These are phyloP conservation scores for Tylopilus microsporus DNA, from an alignment of 1,284 basidiomycete genomes.

Conservation along the genomic window DNA sequence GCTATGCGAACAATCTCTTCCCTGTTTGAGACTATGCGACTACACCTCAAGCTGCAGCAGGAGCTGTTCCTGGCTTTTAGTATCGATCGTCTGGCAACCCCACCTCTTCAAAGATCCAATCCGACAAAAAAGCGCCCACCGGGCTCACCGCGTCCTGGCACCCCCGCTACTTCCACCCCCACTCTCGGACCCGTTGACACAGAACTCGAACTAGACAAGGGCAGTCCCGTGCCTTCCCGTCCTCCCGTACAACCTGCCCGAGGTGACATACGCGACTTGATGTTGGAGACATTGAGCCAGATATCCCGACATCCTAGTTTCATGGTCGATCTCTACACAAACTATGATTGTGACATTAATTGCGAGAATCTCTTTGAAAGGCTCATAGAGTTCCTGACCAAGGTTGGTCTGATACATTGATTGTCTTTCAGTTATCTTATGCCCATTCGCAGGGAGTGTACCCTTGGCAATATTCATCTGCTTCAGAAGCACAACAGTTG, in stretches of 20 bases:
- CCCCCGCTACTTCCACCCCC: constrained; percentile 47
- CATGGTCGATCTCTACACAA: constrained; percentile 93
- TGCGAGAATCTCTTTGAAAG: constrained; percentile 95
- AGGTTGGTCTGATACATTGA: constrained; percentile 41
- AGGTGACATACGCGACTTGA: constrained; percentile 84
- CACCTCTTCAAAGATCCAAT: constrained; percentile 31
- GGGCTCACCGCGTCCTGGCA: constrained; percentile 54
- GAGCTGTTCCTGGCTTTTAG: constrained; percentile 94
- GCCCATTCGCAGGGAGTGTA: constrained; percentile 63
- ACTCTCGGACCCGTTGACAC: constrained; percentile 42
- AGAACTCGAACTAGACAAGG: constrained; percentile 47
- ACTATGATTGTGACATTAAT: constrained; percentile 96
- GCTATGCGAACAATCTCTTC: constrained; percentile 84
- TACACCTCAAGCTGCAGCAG: constrained; percentile 90
- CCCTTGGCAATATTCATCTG: constrained; percentile 56
- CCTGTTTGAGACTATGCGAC: constrained; percentile 84
- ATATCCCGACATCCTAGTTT: constrained; percentile 80
- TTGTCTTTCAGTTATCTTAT: constrained; percentile 4
- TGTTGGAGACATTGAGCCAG: constrained; percentile 84
- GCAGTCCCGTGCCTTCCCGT: constrained; percentile 50
- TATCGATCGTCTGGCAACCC: constrained; percentile 80
- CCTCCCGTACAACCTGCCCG: constrained; percentile 70
- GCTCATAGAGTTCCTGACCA: constrained; percentile 84
- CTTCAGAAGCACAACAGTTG: constrained; percentile 65
- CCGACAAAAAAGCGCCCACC: constrained; percentile 31